Conservation (phyloP, 129 eudicot genomes). For the Escallonia herrerae region DNA sequence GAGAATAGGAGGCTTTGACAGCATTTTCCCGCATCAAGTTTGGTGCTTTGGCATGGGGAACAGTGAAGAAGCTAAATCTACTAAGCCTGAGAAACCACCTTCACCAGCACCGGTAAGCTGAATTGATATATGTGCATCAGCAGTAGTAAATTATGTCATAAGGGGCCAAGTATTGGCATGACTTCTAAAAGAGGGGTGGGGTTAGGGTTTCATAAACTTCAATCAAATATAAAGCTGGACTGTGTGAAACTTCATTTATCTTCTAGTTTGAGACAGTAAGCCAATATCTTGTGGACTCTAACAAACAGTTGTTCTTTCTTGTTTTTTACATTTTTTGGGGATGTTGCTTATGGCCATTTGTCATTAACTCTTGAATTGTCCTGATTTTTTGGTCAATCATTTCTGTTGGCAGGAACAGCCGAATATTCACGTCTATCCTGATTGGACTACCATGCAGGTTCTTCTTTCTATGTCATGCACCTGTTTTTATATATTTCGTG, state of each 20-base stretch:
- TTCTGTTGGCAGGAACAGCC: conserved; percentile 60
- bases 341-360: not conserved
- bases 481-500: not conserved
- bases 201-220: too few species aligned
- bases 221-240: not conserved
- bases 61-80: conserved; percentile 45
- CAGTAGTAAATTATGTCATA: not conserved
- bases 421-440: conserved; percentile 69
- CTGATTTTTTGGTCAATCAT: conserved; percentile 4
- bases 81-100: conserved; percentile 48
- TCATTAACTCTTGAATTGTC: conserved; percentile 2
- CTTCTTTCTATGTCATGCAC: not conserved
- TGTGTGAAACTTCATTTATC: not conserved
- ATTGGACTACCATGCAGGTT: conserved; percentile 99
- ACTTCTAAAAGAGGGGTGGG: too few species aligned
- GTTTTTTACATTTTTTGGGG: not conserved
- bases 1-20: conserved; percentile 18
- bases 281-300: too few species aligned
- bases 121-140: not conserved
- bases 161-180: too few species aligned
- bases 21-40: conserved; percentile 2
- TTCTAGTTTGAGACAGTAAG: not conserved
- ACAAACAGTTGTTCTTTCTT: not conserved
- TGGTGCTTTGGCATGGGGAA: conserved; percentile 43
- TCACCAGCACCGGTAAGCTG: conserved; percentile 52